Conservation (phyloP, 73 alveolate species). For the Breviolum minutum region DNA sequence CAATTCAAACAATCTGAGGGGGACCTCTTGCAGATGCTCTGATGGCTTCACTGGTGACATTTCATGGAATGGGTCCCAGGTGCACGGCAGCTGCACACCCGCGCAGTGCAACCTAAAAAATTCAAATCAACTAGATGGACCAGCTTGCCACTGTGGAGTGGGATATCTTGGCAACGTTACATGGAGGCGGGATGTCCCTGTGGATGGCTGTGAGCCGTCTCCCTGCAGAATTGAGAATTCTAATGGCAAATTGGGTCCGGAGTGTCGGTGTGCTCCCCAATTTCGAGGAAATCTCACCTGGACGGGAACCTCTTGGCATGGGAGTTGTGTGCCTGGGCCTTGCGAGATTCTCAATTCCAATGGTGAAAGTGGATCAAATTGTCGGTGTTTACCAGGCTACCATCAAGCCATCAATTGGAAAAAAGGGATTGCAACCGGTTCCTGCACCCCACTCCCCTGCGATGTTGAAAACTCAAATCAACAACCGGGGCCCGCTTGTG, state of each 20-base stretch:
- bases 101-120: background rate
- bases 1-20: background rate
- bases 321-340: background rate
- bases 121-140: background rate
- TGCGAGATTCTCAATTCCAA: background rate
- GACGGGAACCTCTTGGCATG: background rate
- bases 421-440: background rate
- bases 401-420: background rate
- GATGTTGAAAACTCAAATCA: background rate
- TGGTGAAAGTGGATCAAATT: background rate
- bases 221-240: background rate
- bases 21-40: background rate
- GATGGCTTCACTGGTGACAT: background rate
- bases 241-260: background rate
- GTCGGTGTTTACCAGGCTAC: background rate
- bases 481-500: background rate
- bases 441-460: background rate
- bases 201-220: background rate
- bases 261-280: background rate
- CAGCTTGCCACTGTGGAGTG: background rate
- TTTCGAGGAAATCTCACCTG: background rate
- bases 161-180: background rate
- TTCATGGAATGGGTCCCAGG: background rate
- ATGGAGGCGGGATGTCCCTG: background rate
- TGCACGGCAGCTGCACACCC: background rate